Percentiles rank a stretch among this genome's conserved stretches.
Evolutionary conservation across 768 basidiomycete genomes (phyloP).

Genomic region (Leucocoprinus birnbaumii): DNA sequence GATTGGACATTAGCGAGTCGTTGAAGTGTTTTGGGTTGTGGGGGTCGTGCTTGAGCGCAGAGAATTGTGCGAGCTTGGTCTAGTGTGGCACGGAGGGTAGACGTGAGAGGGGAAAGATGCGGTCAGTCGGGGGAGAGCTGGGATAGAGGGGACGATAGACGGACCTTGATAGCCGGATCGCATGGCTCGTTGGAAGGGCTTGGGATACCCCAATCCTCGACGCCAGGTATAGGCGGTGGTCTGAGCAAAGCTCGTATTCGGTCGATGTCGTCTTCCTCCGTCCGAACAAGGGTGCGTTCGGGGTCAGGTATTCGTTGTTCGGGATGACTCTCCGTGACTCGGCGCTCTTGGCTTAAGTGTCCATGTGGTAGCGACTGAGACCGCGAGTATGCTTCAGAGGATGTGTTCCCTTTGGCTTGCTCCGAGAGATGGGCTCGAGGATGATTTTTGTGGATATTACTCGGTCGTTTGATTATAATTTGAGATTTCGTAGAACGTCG

Average conservation of each 20-base stretch:
- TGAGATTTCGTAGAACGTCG: conserved; percentile 48
- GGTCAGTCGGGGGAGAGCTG: too few relatives aligned
- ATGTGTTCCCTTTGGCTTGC: conserved; percentile 24
- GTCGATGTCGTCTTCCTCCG: conserved; percentile 52
- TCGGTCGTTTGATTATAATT: conserved; percentile 56
- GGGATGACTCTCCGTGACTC: not conserved
- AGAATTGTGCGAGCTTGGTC: conserved; percentile 82
- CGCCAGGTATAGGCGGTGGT: conserved; percentile 62
- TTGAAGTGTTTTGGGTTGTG: conserved; percentile 85
- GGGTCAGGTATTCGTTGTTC: conserved; percentile 9
- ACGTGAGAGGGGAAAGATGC: too few relatives aligned
- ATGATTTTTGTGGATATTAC: conserved; percentile 43
- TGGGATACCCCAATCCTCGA: conserved; percentile 79
- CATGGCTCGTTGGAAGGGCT: conserved; percentile 49
- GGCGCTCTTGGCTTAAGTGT: not conserved
- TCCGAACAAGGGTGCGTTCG: conserved; percentile 22
- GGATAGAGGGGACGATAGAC: conserved; percentile 12
- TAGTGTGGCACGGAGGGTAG: conserved; percentile 22
- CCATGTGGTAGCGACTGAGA: conserved; percentile 2
- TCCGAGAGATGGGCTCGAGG: conserved; percentile 49
- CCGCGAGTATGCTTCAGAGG: conserved; percentile 17
- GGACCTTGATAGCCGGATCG: conserved; percentile 62
- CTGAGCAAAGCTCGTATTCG: conserved; percentile 53
- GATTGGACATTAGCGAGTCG: conserved; percentile 89
- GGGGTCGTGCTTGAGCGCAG: conserved; percentile 62